Evolutionary conservation across 2,329 filamentous ascomycete genomes (phyloP).

Genomic region (Stagonosporopsis cucurbitacearum): DNA sequence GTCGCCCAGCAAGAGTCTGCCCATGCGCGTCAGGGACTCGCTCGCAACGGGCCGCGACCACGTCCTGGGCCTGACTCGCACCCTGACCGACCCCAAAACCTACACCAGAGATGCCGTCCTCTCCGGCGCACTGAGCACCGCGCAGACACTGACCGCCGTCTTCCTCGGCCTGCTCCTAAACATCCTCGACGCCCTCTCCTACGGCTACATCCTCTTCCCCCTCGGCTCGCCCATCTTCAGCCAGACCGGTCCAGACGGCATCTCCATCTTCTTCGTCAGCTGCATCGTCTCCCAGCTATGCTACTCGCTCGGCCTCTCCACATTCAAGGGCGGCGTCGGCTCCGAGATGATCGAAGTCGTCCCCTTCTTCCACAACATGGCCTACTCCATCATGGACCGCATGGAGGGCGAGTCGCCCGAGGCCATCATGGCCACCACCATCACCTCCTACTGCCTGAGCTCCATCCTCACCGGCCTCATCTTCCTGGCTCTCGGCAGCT

Average conservation of each 20-base stretch:
- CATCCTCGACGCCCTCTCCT: slow-evolving; percentile 91
- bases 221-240: slow-evolving; percentile 86
- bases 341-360: slow-evolving; percentile 99
- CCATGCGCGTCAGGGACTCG: slow-evolving; percentile 26
- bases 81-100: slow-evolving; percentile 66
- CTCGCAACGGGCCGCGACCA: slow-evolving; percentile 31
- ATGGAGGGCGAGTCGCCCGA: slow-evolving; percentile 83
- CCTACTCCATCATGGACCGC: slow-evolving; percentile 78
- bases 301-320: slow-evolving; percentile 82
- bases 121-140: slow-evolving; percentile 68
- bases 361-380: slow-evolving; percentile 99
- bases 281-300: slow-evolving; percentile 92
- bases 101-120: slow-evolving; percentile 75
- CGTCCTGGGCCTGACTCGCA: slow-evolving; percentile 31
- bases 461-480: slow-evolving; percentile 89
- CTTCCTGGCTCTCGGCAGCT: slow-evolving; percentile 89
- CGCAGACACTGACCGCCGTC: slow-evolving; percentile 80
- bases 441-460: slow-evolving; percentile 87
- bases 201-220: slow-evolving; percentile 89
- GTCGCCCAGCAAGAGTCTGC: slow-evolving; percentile 22
- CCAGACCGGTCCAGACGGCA: slow-evolving; percentile 86
- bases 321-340: slow-evolving; percentile 88
- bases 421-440: slow-evolving; percentile 91
- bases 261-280: slow-evolving; percentile 98
- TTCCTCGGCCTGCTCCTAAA: slow-evolving; percentile 89